Evolutionary conservation across 1,284 basidiomycete species (phyloP), one percentile per base, ranked within the genome.

Genomic region (Apiotrichum sp.): DNA sequence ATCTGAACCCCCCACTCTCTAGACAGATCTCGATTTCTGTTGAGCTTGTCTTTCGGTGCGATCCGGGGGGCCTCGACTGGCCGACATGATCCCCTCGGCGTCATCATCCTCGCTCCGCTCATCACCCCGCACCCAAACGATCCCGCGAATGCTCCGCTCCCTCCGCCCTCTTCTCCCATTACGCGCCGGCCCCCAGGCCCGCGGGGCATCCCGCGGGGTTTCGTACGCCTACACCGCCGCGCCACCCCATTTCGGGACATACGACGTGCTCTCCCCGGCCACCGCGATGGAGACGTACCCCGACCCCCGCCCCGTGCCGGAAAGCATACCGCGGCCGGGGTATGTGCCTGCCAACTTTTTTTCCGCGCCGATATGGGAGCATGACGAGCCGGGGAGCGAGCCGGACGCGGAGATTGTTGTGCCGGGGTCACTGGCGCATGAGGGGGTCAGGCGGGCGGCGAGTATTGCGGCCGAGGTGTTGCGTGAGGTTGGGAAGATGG

Each of bases 401-500:
- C 38, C 36, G 13, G 43, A 39, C 13, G 29, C 31, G n/a, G 45
- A 59, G 16, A 77, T 77, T 51, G 81, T 90, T 16, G 61, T 64
- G 40, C 79, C 88, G 0, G 84, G 84, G 3, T 77, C 80, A 11
- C 76, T 79, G 16, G 83, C 83, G 36, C 86, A 90, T 67, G 52
- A 49, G 22, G 74, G 76, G 4, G 64, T 91, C n/a, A 75, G 87
- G 39, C 69, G 74, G 31, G 85, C 85, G 7, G 85, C 83, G 6
- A 70, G 56, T 36, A 73, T 91, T 34, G 89, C 88, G 0, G 82
- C 78, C 55, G 73, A 79, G 48, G 83, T 86, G 1, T 73, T 89
- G 59, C 72, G 80, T 14, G 83, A 81, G 66, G 82, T 85, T 7
- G 80, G 80, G 3, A 75, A 72, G 16, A 70, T 88, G 32, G 80